These are phyloP conservation scores for Inga laurina DNA, from an alignment of 306 rosid genomes.

Conservation along the genomic window DNA sequence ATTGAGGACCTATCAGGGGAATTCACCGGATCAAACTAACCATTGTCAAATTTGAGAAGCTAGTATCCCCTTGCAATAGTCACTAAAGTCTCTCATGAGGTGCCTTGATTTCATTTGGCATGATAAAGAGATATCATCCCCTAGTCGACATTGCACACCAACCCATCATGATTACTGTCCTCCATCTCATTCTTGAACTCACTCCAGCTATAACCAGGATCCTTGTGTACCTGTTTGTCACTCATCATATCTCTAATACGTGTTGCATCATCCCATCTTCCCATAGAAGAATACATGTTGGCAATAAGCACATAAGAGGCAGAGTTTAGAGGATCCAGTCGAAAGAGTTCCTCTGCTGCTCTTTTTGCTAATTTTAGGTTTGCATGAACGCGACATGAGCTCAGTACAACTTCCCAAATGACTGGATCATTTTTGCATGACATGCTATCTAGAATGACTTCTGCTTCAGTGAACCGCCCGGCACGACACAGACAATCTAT, in stretches of 20 bases:
- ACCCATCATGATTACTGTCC: slow-evolving; percentile 23
- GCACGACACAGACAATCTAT: slow-evolving; percentile 76
- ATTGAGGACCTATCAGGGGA: background rate
- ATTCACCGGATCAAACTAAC: background rate
- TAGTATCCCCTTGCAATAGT: slow-evolving; percentile 6
- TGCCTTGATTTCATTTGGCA: slow-evolving; percentile 4
- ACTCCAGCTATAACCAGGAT: slow-evolving; percentile 79
- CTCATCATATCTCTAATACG: slow-evolving; percentile 67
- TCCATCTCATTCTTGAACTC: slow-evolving; percentile 41
- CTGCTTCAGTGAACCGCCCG: slow-evolving; percentile 67
- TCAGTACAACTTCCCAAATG: slow-evolving; percentile 86
- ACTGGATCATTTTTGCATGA: slow-evolving; percentile 73
- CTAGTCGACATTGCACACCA: slow-evolving; percentile 4
- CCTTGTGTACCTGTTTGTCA: slow-evolving; percentile 55
- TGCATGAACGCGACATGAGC: slow-evolving; percentile 70
- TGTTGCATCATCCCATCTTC: slow-evolving; percentile 84
- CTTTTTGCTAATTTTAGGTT: slow-evolving; percentile 64
- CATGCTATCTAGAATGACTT: slow-evolving; percentile 58
- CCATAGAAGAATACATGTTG: slow-evolving; percentile 74
- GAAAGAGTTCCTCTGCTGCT: slow-evolving; percentile 70
- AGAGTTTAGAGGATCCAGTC: slow-evolving; percentile 57
- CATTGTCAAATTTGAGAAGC: slow-evolving; percentile 9
- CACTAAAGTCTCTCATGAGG: background rate
- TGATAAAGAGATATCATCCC: slow-evolving; percentile 3
- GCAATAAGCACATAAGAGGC: slow-evolving; percentile 75